phyloP scores from a whole-genome alignment of 2,329 filamentous ascomycete genomes.

The Macrophomina phaseolina region DNA sequence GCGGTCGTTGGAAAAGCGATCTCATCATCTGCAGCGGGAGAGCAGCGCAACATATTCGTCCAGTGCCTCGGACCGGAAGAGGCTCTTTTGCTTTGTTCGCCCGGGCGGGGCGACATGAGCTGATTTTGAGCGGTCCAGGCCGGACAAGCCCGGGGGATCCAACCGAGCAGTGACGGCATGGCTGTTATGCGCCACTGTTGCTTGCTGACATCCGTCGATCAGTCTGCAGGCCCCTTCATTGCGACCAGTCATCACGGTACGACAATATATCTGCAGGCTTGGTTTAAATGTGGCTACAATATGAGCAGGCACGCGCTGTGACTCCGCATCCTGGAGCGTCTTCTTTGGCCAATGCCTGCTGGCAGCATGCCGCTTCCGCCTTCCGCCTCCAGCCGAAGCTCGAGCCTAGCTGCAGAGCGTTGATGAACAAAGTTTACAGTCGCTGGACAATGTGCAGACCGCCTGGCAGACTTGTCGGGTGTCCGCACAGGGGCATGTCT shows the following conservation, averaged over 20 bases:
- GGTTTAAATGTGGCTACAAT: not conserved
- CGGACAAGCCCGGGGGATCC: not conserved
- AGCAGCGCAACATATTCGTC: not conserved
- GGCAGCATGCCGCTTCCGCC: not conserved
- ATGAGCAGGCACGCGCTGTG: not conserved
- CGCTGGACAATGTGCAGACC: not conserved
- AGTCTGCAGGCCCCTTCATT: not conserved
- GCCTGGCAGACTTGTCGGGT: not conserved
- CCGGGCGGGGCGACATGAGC: not conserved
- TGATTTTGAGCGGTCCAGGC: not conserved
- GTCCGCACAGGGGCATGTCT: not conserved
- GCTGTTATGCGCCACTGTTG: not conserved
- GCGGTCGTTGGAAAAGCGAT: not conserved
- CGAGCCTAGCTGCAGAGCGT: not conserved
- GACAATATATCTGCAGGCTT: conserved; percentile 4
- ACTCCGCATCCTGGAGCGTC: not conserved
- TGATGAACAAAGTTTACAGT: not conserved
- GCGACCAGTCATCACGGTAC: conserved; percentile 5
- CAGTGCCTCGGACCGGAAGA: not conserved
- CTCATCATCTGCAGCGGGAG: not conserved
- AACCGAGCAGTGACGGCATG: not conserved
- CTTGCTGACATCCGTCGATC: conserved; percentile 2
- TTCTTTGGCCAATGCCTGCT: not conserved
- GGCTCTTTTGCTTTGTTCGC: not conserved
- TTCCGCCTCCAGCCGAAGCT: not conserved